Conservation (phyloP, 768 basidiomycete genomes). For the Termitomyces sp. region DNA sequence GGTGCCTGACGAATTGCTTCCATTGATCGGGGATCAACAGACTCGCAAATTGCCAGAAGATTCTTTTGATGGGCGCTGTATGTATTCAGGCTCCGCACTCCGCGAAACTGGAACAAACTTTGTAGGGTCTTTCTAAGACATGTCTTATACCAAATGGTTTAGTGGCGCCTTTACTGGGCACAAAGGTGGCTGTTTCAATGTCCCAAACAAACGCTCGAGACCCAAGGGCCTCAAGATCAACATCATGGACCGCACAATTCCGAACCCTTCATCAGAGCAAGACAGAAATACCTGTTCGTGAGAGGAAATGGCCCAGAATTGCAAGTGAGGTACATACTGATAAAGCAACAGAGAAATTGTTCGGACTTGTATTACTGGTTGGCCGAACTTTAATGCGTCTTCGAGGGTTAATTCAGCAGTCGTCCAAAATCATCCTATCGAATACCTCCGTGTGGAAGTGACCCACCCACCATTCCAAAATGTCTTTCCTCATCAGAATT, state of each 20-base stretch:
- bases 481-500: neutral
- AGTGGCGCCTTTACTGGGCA: constrained; percentile 25
- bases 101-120: constrained; percentile 15
- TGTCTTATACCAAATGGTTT: constrained; percentile 30
- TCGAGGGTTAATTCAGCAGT: neutral
- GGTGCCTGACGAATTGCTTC: constrained; percentile 36
- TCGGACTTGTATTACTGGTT: neutral
- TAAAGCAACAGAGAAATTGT: neutral
- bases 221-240: neutral
- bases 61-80: constrained; percentile 11
- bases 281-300: neutral
- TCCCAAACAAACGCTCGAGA: neutral
- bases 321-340: neutral
- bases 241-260: neutral
- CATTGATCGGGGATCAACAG: constrained; percentile 65
- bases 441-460: neutral
- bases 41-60: constrained; percentile 31
- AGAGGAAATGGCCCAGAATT: neutral
- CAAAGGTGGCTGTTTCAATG: neutral
- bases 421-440: too few relatives aligned
- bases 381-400: neutral
- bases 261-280: neutral
- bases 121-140: neutral
- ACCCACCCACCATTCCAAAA: neutral
- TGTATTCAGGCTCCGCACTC: constrained; percentile 18